Percentiles rank a stretch among this genome's conserved stretches.
These are phyloP conservation scores for Claviceps spartinae DNA, from an alignment of 2,329 filamentous ascomycete genomes.

Conservation along the genomic window DNA sequence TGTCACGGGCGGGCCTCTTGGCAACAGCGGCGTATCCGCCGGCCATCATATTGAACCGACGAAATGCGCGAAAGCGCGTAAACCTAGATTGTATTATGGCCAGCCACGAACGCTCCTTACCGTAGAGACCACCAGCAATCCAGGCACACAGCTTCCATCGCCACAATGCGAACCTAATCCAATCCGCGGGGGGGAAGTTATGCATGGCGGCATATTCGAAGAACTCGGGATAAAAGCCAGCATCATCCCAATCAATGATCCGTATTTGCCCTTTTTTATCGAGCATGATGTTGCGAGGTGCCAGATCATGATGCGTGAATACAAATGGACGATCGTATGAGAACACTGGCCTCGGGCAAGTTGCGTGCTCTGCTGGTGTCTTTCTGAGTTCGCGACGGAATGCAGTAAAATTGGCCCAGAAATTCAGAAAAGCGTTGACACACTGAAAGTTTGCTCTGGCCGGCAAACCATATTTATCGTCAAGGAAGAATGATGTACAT, in stretches of 20 bases:
- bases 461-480: neutral
- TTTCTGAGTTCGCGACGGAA: neutral
- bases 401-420: neutral
- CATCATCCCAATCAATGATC: neutral
- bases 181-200: neutral
- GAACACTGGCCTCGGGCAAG: neutral
- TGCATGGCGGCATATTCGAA: constrained; percentile 1
- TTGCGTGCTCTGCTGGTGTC: neutral
- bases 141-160: neutral
- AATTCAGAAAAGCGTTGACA: neutral
- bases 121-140: neutral
- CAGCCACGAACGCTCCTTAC: neutral
- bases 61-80: neutral
- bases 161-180: neutral
- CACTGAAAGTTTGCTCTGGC: neutral
- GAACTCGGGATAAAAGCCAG: neutral
- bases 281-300: constrained; percentile 1
- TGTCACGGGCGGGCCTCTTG: neutral
- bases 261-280: neutral
- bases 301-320: neutral
- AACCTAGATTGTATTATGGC: neutral
- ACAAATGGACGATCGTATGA: neutral
- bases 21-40: neutral
- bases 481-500: neutral
- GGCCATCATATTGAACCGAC: neutral